Conservation (phyloP, 2,329 filamentous ascomycete genomes). For the Calonectria ilicicola region DNA sequence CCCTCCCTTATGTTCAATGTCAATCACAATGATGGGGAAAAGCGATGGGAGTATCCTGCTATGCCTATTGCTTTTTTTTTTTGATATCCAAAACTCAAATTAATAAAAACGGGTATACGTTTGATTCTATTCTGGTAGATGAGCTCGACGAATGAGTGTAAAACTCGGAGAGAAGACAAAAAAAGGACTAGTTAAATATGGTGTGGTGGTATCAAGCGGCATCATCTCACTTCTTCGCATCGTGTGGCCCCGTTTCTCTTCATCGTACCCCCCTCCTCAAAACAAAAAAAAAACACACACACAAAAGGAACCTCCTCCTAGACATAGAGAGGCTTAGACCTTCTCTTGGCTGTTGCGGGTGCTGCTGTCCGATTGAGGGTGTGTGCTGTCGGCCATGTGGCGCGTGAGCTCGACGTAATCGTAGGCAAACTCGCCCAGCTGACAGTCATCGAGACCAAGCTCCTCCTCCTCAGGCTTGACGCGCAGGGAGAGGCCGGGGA, state of each 20-base stretch:
- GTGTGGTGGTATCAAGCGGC: slow-evolving; percentile 23
- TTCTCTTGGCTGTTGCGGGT: slow-evolving; percentile 47
- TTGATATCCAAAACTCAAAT: slow-evolving; percentile 7
- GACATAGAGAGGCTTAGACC: slow-evolving; percentile 19
- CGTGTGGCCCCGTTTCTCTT: background rate
- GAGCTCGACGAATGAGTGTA: background rate
- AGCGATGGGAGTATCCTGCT: too few species aligned
- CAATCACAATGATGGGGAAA: background rate
- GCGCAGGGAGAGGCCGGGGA: slow-evolving; percentile 77
- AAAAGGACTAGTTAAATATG: slow-evolving; percentile 2
- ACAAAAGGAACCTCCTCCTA: background rate
- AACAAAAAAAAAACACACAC: background rate
- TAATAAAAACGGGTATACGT: slow-evolving; percentile 14
- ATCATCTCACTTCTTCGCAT: slow-evolving; percentile 15
- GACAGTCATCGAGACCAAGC: slow-evolving; percentile 77
- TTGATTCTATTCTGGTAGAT: slow-evolving; percentile 20
- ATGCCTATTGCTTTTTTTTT: background rate
- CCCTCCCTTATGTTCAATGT: background rate
- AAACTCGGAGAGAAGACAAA: background rate
- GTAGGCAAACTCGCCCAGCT: slow-evolving; percentile 87
- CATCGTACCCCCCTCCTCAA: background rate
- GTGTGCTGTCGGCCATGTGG: slow-evolving; percentile 65
- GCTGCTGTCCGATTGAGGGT: slow-evolving; percentile 36
- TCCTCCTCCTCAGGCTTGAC: slow-evolving; percentile 76
- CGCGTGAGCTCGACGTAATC: slow-evolving; percentile 80